Conservation (phyloP, 2,329 filamentous ascomycete genomes). For the Fusarium annulatum region DNA sequence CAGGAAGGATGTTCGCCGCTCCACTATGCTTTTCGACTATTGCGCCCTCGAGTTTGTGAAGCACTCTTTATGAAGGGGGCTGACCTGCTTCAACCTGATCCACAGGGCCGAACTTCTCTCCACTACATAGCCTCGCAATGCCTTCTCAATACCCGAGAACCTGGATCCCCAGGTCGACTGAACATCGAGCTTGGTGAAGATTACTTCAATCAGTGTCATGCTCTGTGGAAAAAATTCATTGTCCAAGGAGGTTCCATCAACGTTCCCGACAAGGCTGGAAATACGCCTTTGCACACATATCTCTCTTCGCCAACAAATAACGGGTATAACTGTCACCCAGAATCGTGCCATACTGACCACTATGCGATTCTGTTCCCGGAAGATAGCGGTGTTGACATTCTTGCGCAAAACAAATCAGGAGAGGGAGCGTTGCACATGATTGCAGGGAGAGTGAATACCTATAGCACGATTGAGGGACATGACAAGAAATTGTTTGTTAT, state of each 20-base stretch:
- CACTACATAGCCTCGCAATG: conserved; percentile 35
- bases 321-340: rapidly evolving
- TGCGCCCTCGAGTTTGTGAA: conserved; percentile 31
- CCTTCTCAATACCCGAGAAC: not conserved
- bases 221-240: conserved; percentile 20
- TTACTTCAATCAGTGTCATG: conserved; percentile 12
- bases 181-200: not conserved
- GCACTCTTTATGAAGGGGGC: conserved; percentile 27
- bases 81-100: conserved; percentile 20
- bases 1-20: conserved; percentile 17
- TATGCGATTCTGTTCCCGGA: conserved; percentile 28
- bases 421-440: conserved; percentile 37
- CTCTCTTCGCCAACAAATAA: not conserved
- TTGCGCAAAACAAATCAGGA: conserved; percentile 17
- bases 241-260: conserved; percentile 28
- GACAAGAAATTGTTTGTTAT: conserved; percentile 31
- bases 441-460: not conserved
- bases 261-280: conserved; percentile 15
- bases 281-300: conserved; percentile 29
- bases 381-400: conserved; percentile 24
- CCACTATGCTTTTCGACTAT: conserved; percentile 20
- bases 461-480: not conserved
- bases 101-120: conserved; percentile 20
- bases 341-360: conserved; percentile 20
- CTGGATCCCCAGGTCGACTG: not conserved